phyloP scores from a whole-genome alignment of 495 filamentous ascomycete genomes.

The Podospora appendiculata region DNA sequence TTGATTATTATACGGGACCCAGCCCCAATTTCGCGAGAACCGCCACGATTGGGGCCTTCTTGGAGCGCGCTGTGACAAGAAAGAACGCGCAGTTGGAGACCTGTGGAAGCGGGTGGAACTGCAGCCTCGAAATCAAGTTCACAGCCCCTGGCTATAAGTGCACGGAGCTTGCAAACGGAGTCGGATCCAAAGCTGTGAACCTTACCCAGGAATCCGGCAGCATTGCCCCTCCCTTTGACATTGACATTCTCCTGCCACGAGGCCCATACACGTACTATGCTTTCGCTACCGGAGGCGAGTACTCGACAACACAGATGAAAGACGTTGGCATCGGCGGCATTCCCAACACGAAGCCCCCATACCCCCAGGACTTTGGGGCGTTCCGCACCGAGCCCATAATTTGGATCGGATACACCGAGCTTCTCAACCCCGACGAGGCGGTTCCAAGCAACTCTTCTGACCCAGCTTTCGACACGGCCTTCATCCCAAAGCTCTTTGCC shows the following conservation, averaged over 20 bases:
- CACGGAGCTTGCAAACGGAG: constrained; percentile 25
- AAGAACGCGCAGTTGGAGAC: constrained; percentile 20
- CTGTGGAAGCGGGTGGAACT: constrained; percentile 32
- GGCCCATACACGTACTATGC: constrained; percentile 28
- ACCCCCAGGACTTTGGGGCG: constrained; percentile 24
- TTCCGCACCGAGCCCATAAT: constrained; percentile 31
- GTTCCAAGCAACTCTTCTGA: constrained; percentile 12
- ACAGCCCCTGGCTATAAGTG: constrained; percentile 29
- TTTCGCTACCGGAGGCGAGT: constrained; percentile 27
- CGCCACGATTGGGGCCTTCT: constrained; percentile 22
- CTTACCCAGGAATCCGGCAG: constrained; percentile 22
- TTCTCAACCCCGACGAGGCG: constrained; percentile 12
- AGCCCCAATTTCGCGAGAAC: constrained; percentile 16
- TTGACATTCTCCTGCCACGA: constrained; percentile 22
- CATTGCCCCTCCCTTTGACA: constrained; percentile 20
- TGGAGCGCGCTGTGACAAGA: constrained; percentile 18
- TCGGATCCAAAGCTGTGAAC: constrained; percentile 15
- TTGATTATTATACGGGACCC: constrained; percentile 29
- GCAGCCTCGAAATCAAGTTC: constrained; percentile 25
- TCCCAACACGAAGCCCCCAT: constrained; percentile 19
- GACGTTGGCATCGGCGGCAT: constrained; percentile 20
- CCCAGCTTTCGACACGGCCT: constrained; percentile 19
- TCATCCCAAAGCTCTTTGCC: constrained; percentile 28
- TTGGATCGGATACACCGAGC: constrained; percentile 26
- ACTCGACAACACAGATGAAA: constrained; percentile 25